These are phyloP conservation scores for Lactifluus echinatus DNA, from an alignment of 768 basidiomycete species.

Conservation along the genomic window DNA sequence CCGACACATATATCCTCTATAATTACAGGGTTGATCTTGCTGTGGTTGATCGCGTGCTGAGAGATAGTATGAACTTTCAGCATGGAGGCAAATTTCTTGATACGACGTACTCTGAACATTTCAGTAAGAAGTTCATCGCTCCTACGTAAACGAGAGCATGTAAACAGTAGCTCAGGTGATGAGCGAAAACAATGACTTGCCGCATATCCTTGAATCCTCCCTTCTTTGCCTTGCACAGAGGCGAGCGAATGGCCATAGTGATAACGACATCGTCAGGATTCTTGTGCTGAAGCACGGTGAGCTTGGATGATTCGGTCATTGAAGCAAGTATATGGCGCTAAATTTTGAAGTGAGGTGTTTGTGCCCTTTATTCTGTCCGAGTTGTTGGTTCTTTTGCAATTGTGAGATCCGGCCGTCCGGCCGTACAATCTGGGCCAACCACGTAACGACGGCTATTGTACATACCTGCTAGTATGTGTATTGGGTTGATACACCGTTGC, in stretches of 20 bases:
- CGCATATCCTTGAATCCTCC: conserved; percentile 66
- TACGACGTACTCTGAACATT: conserved; percentile 56
- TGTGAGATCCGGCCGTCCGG: no score
- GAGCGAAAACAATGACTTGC: conserved; percentile 30
- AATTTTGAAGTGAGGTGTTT: no score
- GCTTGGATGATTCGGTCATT: conserved; percentile 29
- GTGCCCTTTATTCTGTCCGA: no score
- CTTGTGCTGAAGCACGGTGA: conserved; percentile 46
- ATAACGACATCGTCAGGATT: conserved; percentile 73
- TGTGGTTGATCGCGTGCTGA: conserved; percentile 51
- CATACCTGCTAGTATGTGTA: no score
- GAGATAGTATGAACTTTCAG: conserved; percentile 2
- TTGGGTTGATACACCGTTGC: no score
- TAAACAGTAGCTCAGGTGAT: neutral
- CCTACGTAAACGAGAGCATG: conserved; percentile 28
- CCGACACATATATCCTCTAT: conserved; percentile 78
- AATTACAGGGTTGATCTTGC: conserved; percentile 51
- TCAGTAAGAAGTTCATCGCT: conserved; percentile 75
- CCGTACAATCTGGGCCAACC: no score
- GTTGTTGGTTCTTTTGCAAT: no score
- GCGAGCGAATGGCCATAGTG: conserved; percentile 71
- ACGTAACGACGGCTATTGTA: no score
- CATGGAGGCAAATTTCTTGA: conserved; percentile 14
- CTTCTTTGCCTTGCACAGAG: conserved; percentile 67
- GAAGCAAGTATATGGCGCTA: no score